A percentile compares a stretch with the other conserved stretches of the same genome.
These are phyloP conservation scores for Corylus avellana DNA, from an alignment of 306 rosid genomes.

Conservation along the genomic window DNA sequence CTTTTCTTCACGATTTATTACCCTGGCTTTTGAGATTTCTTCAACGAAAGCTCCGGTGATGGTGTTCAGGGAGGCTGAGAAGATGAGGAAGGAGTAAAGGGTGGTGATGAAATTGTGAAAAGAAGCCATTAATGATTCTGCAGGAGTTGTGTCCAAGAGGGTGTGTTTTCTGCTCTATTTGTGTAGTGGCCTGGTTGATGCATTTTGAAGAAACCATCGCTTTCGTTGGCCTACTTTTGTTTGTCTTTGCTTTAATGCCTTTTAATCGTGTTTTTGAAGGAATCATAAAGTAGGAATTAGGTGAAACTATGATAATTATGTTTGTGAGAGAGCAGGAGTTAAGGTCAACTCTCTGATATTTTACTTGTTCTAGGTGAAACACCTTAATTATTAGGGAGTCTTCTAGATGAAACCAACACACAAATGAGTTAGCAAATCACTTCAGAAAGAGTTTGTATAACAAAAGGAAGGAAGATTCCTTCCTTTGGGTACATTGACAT, in stretches of 20 bases:
- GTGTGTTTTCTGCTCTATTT: neutral
- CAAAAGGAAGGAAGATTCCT: too few species aligned
- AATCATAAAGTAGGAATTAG: neutral
- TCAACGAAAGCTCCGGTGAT: conserved; percentile 16
- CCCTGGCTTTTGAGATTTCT: neutral
- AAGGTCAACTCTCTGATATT: too few species aligned
- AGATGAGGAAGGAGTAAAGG: neutral
- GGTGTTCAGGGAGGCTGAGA: neutral
- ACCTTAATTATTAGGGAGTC: too few species aligned
- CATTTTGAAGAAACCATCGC: conserved; percentile 13
- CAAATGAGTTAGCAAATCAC: too few species aligned
- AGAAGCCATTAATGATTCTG: neutral
- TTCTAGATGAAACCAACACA: too few species aligned
- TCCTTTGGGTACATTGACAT: too few species aligned
- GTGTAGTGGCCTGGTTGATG: neutral
- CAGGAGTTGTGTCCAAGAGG: too few species aligned
- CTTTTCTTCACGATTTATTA: neutral
- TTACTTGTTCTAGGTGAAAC: too few species aligned
- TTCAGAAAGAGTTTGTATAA: too few species aligned
- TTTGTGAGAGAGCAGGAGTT: too few species aligned
- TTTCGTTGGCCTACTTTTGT: neutral
- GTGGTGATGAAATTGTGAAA: neutral
- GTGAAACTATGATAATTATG: neutral
- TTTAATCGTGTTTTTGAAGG: neutral
- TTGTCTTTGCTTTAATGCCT: too few species aligned